Evolutionary conservation across 352 stramenopile species (phyloP).

Genomic region (Phytophthora tentaculata): DNA sequence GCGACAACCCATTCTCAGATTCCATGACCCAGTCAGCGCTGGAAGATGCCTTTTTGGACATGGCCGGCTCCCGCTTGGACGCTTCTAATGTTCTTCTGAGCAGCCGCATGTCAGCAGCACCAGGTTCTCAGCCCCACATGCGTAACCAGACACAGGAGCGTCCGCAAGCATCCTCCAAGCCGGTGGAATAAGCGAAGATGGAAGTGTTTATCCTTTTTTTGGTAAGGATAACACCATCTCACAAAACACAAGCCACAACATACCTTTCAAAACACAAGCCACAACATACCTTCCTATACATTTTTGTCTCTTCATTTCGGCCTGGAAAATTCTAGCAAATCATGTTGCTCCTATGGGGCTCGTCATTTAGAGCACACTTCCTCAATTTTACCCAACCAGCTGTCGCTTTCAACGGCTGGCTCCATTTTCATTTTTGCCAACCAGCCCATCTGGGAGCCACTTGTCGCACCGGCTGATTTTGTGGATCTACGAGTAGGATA

Average conservation of each 20-base stretch:
- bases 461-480: too few species aligned
- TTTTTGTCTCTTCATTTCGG: slow-evolving; percentile 33
- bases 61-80: slow-evolving; percentile 81
- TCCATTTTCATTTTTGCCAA: too few species aligned
- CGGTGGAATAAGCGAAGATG: slow-evolving; percentile 22
- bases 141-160: slow-evolving; percentile 34
- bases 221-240: slow-evolving; percentile 14
- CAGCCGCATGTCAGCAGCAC: slow-evolving; percentile 49
- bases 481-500: too few species aligned
- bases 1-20: slow-evolving; percentile 61
- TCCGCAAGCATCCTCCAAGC: slow-evolving; percentile 18
- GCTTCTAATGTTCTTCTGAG: slow-evolving; percentile 74
- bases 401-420: too few species aligned
- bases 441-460: too few species aligned
- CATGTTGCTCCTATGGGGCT: too few species aligned
- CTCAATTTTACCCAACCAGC: too few species aligned
- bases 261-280: slow-evolving; percentile 30
- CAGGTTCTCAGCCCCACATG: slow-evolving; percentile 35
- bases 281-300: slow-evolving; percentile 35
- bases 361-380: too few species aligned
- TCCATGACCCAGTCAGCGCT: slow-evolving; percentile 85
- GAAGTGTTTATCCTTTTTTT: slow-evolving; percentile 49
- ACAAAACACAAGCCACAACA: slow-evolving; percentile 17
- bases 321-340: too few species aligned
- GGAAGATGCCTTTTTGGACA: slow-evolving; percentile 86